Base-by-base conservation (phyloP, 2,329 filamentous ascomycete species). In the Colletotrichum horii region DNA sequence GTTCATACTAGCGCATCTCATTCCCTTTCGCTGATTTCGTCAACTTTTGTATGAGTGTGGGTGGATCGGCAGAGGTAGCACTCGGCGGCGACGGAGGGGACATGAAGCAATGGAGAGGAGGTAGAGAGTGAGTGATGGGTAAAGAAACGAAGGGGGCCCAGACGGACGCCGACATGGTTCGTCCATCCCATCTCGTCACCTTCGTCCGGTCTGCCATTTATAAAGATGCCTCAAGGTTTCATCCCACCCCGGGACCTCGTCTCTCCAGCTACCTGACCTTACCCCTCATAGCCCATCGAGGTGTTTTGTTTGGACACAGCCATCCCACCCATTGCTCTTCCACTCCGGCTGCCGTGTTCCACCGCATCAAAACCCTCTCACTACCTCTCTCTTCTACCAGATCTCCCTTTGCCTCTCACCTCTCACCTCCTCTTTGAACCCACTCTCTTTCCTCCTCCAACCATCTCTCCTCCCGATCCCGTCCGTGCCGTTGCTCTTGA, bases 61-160 rank as follows among this genome's bases (percentile, higher is more conserved):
- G 73, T 75, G 73, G 73, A 75, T 69, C 73, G 43, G 34, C n/a
- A 52, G 43, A 24, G 56, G 73, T 73, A 64, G 73, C 64, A 69
- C 58, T 65, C 73, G 73, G 70, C 73, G 62, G 69, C 26, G 69
- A 64, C 62, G 73, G 73, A 69, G 67, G n/a, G 28, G 34, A 60
- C 36, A 69, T 56, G 22, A 32, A 58, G 14, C 22, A 22, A 52
- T 14, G 43, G 43, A 0, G 0, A 22, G 0, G 43, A 14, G n/a
- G n/a, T n/a, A 52, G n/a, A 52, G 43, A 52, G 2, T 52, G n/a
- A 52, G 43, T 52, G 43, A 22, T 52, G 24, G n/a, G 43, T 52
- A 52, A 34, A 64, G 12, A 64, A 24, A 64, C 22, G 32, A 64
- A 16, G 55, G 24, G 64, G 38, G 32, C 52, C 32, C 66, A 74